Evolutionary conservation across 768 basidiomycete genomes (phyloP).

Genomic region (Coprinopsis strossmayeri): DNA sequence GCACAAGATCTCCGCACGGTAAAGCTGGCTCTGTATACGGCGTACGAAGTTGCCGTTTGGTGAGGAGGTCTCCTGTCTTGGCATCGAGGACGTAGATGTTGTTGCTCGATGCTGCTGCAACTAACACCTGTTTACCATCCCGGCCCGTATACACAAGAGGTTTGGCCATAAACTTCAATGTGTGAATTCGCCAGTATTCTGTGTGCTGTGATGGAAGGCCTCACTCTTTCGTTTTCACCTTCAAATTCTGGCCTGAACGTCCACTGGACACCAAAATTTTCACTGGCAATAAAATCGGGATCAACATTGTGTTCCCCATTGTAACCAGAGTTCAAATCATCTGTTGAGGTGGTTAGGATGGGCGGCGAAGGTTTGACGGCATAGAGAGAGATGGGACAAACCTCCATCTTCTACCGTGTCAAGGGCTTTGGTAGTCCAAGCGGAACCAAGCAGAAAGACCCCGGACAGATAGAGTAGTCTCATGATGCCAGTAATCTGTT

Average conservation of each 20-base stretch:
- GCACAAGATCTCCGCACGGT: neutral
- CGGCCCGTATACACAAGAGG: neutral
- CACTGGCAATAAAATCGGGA: neutral
- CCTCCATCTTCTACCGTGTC: slow-evolving; percentile 3
- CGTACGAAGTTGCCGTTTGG: neutral
- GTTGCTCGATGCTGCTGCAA: slow-evolving; percentile 5
- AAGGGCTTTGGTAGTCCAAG: neutral
- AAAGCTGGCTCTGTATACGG: slow-evolving; percentile 2
- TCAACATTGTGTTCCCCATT: slow-evolving; percentile 1
- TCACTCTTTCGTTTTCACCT: neutral
- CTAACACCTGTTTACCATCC: neutral
- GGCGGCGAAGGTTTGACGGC: no score
- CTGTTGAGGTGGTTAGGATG: neutral
- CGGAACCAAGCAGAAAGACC: neutral
- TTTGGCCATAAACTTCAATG: neutral
- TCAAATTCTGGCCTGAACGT: neutral
- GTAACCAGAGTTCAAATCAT: slow-evolving; percentile 3
- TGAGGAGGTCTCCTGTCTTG: slow-evolving; percentile 1
- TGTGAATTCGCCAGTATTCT: neutral
- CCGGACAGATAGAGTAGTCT: neutral
- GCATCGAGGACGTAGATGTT: slow-evolving; percentile 5
- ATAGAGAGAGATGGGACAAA: no score
- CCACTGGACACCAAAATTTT: slow-evolving; percentile 2
- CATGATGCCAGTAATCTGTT: neutral
- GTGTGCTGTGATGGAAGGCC: neutral